These are phyloP conservation scores for Ensete ventricosum DNA, from an alignment of 176 grass and related monocot species.

Conservation along the genomic window DNA sequence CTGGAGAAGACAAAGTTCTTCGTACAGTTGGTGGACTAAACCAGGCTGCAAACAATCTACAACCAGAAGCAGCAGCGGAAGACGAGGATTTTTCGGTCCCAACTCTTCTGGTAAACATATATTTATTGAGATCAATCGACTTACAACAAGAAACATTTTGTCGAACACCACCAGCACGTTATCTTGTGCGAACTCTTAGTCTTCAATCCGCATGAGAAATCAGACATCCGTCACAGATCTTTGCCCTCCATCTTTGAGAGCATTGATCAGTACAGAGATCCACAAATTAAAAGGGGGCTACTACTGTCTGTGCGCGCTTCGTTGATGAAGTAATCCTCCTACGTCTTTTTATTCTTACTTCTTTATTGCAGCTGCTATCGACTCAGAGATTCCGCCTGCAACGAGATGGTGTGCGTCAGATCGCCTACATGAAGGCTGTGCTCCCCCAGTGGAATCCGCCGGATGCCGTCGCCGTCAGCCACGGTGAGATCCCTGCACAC, in stretches of 20 bases:
- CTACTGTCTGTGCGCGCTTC: background rate
- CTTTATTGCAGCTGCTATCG: background rate
- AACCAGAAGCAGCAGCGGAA: no score
- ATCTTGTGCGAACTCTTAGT: background rate
- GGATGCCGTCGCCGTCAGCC: slow-evolving; percentile 34
- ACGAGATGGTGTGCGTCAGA: slow-evolving; percentile 40
- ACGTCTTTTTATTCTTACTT: background rate
- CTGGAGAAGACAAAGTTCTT: no score
- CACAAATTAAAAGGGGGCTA: background rate
- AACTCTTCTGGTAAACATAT: no score
- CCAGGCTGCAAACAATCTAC: no score
- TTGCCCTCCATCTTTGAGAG: background rate
- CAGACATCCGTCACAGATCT: background rate
- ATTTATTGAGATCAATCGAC: background rate
- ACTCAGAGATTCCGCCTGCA: background rate
- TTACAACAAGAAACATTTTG: background rate
- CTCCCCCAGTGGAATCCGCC: slow-evolving; percentile 50
- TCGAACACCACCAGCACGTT: background rate
- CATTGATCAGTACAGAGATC: background rate
- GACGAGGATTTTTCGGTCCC: no score
- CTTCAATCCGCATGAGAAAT: background rate
- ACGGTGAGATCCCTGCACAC: slow-evolving; percentile 49
- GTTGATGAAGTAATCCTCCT: background rate
- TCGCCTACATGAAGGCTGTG: slow-evolving; percentile 49
- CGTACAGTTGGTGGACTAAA: no score